Conservation (phyloP, 2,329 filamentous ascomycete species). For the Dothidotthia symphoricarpi region DNA sequence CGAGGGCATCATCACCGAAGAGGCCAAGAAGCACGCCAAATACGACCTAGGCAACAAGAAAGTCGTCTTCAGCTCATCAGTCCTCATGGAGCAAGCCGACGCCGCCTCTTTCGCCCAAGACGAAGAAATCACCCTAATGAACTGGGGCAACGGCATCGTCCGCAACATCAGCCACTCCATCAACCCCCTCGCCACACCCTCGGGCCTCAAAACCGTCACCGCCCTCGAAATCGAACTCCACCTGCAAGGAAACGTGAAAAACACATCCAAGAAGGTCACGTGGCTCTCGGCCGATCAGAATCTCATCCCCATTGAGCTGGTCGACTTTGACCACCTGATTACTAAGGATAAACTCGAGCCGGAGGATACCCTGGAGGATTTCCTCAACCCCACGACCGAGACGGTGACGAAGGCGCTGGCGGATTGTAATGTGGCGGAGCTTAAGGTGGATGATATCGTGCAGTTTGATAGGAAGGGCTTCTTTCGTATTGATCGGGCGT, state of each 20-base stretch:
- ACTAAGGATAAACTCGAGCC: constrained; percentile 93
- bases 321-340: constrained; percentile 93
- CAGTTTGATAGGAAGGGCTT: constrained; percentile 94
- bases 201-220: constrained; percentile 56
- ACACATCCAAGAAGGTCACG: constrained; percentile 93
- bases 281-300: constrained; percentile 81
- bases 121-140: constrained; percentile 95
- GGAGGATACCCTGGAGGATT: constrained; percentile 79
- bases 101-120: constrained; percentile 75
- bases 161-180: constrained; percentile 59
- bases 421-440: constrained; percentile 73
- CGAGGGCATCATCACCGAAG: constrained; percentile 57
- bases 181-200: constrained; percentile 51
- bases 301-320: constrained; percentile 77
- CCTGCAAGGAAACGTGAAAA: constrained; percentile 88
- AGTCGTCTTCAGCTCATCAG: constrained; percentile 70
- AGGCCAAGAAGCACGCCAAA: constrained; percentile 87
- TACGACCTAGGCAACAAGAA: constrained; percentile 86
- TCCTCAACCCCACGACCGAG: constrained; percentile 73
- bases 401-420: constrained; percentile 72
- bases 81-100: constrained; percentile 85
- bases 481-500: constrained; percentile 74
- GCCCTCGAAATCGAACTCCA: constrained; percentile 80
- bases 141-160: constrained; percentile 88
- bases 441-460: constrained; percentile 88